Conservation (phyloP, 768 basidiomycete genomes). For the Leucosporidium creatinivorum region DNA sequence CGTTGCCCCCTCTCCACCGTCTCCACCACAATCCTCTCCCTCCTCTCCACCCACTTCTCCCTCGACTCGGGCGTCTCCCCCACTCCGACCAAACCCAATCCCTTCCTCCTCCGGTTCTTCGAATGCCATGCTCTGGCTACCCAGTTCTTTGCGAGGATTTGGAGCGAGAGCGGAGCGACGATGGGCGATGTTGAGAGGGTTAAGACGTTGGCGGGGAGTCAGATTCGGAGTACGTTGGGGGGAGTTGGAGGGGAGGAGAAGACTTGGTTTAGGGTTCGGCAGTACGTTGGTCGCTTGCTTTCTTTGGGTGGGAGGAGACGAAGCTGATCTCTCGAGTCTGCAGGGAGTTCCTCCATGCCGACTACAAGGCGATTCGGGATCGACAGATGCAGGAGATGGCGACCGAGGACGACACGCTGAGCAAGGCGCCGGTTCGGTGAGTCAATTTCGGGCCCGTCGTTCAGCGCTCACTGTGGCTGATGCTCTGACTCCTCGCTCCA, state of each 20-base stretch:
- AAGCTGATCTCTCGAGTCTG: not conserved
- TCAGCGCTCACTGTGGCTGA: not conserved
- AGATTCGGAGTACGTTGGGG: constrained; percentile 71
- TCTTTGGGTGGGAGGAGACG: not conserved
- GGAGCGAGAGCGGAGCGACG: constrained; percentile 77
- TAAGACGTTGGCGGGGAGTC: constrained; percentile 68
- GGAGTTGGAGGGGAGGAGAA: constrained; percentile 56
- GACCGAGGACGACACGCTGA: constrained; percentile 75
- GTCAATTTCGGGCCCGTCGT: no score
- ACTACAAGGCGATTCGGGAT: constrained; percentile 53
- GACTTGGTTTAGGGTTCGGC: constrained; percentile 75
- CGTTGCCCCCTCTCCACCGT: constrained; percentile 76
- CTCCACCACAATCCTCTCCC: constrained; percentile 76
- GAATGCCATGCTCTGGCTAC: constrained; percentile 72
- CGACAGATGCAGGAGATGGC: constrained; percentile 86
- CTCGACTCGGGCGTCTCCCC: constrained; percentile 55
- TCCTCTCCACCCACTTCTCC: constrained; percentile 75
- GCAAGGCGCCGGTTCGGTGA: constrained; percentile 76
- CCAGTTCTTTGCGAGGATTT: constrained; percentile 85
- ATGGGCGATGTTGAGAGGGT: constrained; percentile 69
- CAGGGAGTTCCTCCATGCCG: constrained; percentile 17
- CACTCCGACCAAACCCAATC: constrained; percentile 71
- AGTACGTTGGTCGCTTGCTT: constrained; percentile 20
- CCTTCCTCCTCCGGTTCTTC: constrained; percentile 78
- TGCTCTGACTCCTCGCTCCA: not conserved